Conservation (phyloP, 2,329 filamentous ascomycete species). For the Ophiostoma montium region DNA sequence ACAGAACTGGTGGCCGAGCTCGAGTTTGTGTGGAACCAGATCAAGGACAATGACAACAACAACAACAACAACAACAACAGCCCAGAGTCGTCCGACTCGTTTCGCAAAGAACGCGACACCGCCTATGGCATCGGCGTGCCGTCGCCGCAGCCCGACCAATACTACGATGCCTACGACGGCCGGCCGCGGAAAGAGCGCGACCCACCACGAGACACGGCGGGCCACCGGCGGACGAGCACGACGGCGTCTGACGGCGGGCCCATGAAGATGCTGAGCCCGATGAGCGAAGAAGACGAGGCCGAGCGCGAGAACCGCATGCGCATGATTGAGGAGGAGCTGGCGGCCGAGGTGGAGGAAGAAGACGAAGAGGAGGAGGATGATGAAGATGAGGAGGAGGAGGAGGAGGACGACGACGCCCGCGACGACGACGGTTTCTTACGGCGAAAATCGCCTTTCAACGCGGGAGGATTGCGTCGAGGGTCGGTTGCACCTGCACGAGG, state of each 20-base stretch:
- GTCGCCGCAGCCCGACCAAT: conserved; percentile 8
- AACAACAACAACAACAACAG: conserved; percentile 40
- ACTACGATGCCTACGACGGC: conserved; percentile 6
- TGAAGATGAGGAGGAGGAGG: conserved; percentile 23
- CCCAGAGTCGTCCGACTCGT: conserved; percentile 41
- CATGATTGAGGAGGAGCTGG: conserved; percentile 22
- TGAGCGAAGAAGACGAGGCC: conserved; percentile 68
- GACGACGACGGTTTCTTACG: too few species aligned
- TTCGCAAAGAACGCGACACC: conserved; percentile 29
- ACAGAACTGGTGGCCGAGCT: conserved; percentile 80
- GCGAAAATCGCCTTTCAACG: not conserved
- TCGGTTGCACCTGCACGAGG: not conserved
- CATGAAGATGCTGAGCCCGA: conserved; percentile 65
- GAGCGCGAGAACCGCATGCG: conserved; percentile 37
- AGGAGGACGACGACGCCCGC: too few species aligned
- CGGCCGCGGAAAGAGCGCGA: not conserved
- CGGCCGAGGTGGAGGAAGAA: conserved; percentile 27
- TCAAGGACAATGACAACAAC: conserved; percentile 44
- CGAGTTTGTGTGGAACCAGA: conserved; percentile 99
- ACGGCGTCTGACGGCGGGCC: conserved; percentile 22
- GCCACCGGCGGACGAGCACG: not conserved
- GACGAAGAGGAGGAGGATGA: conserved; percentile 25
- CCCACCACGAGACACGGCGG: not conserved
- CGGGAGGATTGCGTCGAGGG: not conserved
- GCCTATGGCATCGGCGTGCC: not conserved